These are phyloP conservation scores for Stephania yunnanensis DNA, from an alignment of 164 flowering plant genomes.

Conservation along the genomic window DNA sequence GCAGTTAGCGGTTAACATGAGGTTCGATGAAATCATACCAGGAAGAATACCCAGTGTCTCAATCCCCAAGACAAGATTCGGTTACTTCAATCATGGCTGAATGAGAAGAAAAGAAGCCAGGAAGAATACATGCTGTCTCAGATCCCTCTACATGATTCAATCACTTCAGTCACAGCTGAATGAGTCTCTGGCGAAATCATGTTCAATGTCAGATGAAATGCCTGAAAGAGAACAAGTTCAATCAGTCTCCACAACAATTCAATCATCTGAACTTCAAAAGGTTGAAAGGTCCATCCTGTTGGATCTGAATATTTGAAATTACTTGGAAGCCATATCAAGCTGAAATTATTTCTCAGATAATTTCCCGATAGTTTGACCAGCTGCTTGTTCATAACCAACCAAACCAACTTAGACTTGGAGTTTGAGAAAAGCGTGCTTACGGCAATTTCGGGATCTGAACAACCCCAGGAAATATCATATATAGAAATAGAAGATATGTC, in stretches of 20 bases:
- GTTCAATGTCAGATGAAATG: conserved; percentile 78
- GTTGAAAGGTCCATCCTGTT: background rate
- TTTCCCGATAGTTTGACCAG: background rate
- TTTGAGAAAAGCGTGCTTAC: background rate
- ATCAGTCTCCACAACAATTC: background rate
- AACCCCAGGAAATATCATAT: background rate
- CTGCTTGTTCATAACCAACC: background rate
- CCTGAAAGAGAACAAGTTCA: conserved; percentile 36
- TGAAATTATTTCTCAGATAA: background rate
- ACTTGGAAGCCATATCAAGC: background rate
- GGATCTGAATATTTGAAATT: background rate
- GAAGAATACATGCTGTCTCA: conserved; percentile 27
- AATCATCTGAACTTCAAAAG: background rate
- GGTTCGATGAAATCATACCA: conserved; percentile 7
- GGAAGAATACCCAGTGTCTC: conserved; percentile 23
- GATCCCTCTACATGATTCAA: conserved; percentile 67
- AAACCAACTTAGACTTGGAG: background rate
- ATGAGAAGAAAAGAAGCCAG: conserved; percentile 26
- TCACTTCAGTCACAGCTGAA: conserved; percentile 72
- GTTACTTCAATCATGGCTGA: conserved; percentile 76
- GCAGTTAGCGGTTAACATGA: background rate
- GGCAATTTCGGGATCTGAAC: background rate
- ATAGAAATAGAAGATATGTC: background rate
- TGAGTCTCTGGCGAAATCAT: conserved; percentile 94
- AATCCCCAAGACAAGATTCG: conserved; percentile 66